Evolutionary conservation across 257 asterid species (phyloP).

Genomic region (Agastache rugosa): DNA sequence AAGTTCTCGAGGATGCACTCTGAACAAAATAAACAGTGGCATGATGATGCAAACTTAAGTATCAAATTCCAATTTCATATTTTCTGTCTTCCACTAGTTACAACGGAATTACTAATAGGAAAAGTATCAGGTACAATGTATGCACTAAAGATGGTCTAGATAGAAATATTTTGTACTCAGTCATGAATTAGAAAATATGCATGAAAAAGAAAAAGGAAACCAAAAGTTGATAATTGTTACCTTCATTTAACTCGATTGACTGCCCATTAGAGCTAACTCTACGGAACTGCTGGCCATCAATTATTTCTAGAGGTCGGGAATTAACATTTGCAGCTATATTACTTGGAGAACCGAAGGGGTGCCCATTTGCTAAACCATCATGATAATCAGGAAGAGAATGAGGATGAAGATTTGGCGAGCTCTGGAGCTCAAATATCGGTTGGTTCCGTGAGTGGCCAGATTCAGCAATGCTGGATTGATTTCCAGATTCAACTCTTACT

Average conservation of each 20-base stretch:
- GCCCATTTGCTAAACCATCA: conserved; percentile 69
- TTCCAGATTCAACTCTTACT: conserved; percentile 63
- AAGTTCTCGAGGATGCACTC: not conserved
- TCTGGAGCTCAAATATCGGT: conserved; percentile 62
- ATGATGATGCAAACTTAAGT: not conserved
- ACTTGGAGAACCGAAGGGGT: conserved; percentile 69
- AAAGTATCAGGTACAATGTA: not conserved
- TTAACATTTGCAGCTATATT: conserved; percentile 62
- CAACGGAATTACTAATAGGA: not conserved
- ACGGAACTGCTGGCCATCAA: conserved; percentile 67
- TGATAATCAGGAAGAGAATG: conserved; percentile 84
- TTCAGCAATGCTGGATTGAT: conserved; percentile 57
- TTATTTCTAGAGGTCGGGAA: conserved; percentile 57
- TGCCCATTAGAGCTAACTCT: conserved; percentile 66
- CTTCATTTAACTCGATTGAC: conserved; percentile 71
- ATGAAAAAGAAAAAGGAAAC: conserved; percentile 18
- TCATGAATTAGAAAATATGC: conserved; percentile 4
- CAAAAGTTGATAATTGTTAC: conserved; percentile 40
- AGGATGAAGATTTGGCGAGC: conserved; percentile 64
- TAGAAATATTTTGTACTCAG: not conserved
- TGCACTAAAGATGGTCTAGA: conserved; percentile 13
- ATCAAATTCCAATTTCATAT: not conserved
- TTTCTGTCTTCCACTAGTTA: conserved; percentile 25
- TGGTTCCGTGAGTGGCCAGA: conserved; percentile 61
- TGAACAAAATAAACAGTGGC: conserved; percentile 6